phyloP scores from a whole-genome alignment of 306 rosid genomes.

The Trifolium dubium region DNA sequence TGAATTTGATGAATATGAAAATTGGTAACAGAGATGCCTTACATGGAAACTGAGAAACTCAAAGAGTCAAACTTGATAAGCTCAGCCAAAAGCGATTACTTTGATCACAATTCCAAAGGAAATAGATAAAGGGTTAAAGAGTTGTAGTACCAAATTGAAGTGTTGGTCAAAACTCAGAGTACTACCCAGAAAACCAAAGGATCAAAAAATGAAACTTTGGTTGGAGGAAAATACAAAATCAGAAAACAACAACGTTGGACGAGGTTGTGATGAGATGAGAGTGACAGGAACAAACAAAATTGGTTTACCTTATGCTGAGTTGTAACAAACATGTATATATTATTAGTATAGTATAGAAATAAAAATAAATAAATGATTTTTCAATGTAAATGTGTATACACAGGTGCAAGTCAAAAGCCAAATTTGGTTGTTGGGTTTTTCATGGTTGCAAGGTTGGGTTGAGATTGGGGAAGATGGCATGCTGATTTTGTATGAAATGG shows the following conservation, averaged over 20 bases:
- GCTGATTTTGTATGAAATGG: too few species aligned
- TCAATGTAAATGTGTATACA: too few species aligned
- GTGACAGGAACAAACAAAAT: slow-evolving; percentile 7
- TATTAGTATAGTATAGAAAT: too few species aligned
- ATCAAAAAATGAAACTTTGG: slow-evolving; percentile 16
- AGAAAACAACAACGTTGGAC: slow-evolving; percentile 15
- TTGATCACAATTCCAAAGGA: too few species aligned
- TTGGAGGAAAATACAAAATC: slow-evolving; percentile 12
- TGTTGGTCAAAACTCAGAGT: not conserved
- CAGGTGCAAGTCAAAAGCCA: too few species aligned
- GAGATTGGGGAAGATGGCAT: not conserved
- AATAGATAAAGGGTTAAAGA: too few species aligned
- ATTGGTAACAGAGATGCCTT: slow-evolving; percentile 20
- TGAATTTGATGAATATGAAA: slow-evolving; percentile 38
- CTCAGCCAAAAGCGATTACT: too few species aligned
- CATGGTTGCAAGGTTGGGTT: not conserved
- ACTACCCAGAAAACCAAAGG: too few species aligned
- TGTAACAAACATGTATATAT: too few species aligned
- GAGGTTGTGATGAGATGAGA: not conserved
- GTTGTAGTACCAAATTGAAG: not conserved
- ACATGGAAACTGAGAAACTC: slow-evolving; percentile 32
- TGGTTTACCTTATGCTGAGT: slow-evolving; percentile 10
- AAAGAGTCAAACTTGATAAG: not conserved
- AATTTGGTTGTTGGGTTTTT: not conserved
- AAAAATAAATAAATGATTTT: too few species aligned